Evolutionary conservation across 2,329 filamentous ascomycete species (phyloP), one percentile per base, ranked within the genome.

Genomic region (Tolypocladium inflatum): DNA sequence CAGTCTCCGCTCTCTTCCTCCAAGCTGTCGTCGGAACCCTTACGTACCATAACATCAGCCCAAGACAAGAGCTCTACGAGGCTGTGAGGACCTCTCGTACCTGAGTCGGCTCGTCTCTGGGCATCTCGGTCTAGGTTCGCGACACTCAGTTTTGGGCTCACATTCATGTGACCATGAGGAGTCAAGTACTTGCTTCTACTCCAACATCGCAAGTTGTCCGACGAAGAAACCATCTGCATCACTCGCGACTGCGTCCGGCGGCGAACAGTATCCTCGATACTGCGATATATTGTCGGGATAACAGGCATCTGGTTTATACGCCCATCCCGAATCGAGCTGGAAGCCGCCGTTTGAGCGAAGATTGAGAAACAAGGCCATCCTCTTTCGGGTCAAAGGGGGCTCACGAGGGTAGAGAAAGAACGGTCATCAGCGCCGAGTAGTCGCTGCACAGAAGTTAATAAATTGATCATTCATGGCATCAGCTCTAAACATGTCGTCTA

Each of bases 401-500:
- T 50, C 26, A 50, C 7, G 9, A 21, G 13, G 17, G 15, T 4
- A 21, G 8, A n/a, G 7, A 21, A 21, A 4, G 15, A 41, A 19
- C 38, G 38, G 10, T 13, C 15, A 15, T 21, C 30, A 15, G 48
- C 10, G 17, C 26, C 9, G 30, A 51, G 30, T 7, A 35, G 48
- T 3, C 10, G 9, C 17, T 2, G 26, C 23, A 50, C 17, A 19
- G 9, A 51, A 21, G 10, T 10, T 10, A n/a, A 23, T 21, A 51
- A 2, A 7, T 10, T 8, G 1, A 51, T 51, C 30, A 51, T 21
- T 4, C 2, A 51, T 51, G 30, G 2, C 30, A n/a, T 51, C 19
- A 4, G 30, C 48, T 51, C 19, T 37, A 51, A 8, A 6, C 11
- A 35, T 51, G 13, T 33, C 21, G 17, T 68, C 62, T 80, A 85